Evolutionary conservation across 2,329 filamentous ascomycete species (phyloP).

Genomic region (Colletotrichum incanum): DNA sequence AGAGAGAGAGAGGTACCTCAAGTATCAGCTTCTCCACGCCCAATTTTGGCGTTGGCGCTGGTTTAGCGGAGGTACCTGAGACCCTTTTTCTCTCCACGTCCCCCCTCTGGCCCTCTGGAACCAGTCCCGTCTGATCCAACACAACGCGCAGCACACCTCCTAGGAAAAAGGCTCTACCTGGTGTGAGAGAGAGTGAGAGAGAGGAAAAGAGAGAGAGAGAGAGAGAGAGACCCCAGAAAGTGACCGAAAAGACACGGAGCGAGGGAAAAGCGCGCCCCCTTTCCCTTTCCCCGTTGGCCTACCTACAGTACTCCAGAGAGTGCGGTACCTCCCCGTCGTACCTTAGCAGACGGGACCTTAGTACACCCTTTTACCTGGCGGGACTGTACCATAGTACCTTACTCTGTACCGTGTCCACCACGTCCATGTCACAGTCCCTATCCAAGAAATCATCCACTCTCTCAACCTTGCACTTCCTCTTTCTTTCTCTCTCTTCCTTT

Average conservation of each 20-base stretch:
- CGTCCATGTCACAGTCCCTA: slow-evolving; percentile 31
- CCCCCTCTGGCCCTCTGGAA: slow-evolving; percentile 8
- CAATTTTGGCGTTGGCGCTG: slow-evolving; percentile 16
- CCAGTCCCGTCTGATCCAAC: slow-evolving; percentile 30
- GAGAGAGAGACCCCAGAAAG: not conserved
- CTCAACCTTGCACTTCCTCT: slow-evolving; percentile 45
- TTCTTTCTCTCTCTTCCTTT: slow-evolving; percentile 25
- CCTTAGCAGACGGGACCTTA: slow-evolving; percentile 9
- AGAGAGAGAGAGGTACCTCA: slow-evolving; percentile 13
- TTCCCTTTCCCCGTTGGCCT: slow-evolving; percentile 22
- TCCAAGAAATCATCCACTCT: slow-evolving; percentile 37
- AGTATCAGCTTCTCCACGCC: slow-evolving; percentile 6
- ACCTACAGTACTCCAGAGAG: slow-evolving; percentile 1
- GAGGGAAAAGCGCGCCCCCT: slow-evolving; percentile 16
- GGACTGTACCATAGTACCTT: slow-evolving; percentile 4
- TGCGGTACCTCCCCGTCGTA: slow-evolving; percentile 14
- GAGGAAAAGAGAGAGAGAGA: not conserved
- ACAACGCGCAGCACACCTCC: slow-evolving; percentile 20
- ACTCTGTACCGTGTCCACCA: slow-evolving; percentile 37
- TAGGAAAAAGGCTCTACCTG: not conserved
- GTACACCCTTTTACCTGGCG: slow-evolving; percentile 1
- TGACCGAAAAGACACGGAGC: too few relatives aligned
- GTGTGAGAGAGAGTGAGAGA: not conserved
- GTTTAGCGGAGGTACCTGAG: slow-evolving; percentile 8
- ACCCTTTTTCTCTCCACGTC: slow-evolving; percentile 23